Evolutionary conservation across 1,284 basidiomycete species (phyloP), one percentile per base, ranked within the genome.

Genomic region (Melampsora americana): DNA sequence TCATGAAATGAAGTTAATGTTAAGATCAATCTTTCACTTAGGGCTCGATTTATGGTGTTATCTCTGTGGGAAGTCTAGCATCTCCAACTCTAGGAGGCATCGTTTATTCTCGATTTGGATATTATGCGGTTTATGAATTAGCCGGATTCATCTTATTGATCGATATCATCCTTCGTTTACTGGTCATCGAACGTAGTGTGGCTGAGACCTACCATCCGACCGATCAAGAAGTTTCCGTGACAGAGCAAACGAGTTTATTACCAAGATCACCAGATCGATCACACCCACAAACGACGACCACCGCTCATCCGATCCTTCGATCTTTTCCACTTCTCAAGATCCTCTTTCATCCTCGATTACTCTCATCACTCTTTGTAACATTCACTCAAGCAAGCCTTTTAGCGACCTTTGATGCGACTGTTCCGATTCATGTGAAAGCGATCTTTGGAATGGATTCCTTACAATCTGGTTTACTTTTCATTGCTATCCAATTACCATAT

Each of bases 71-170:
- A 32, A 42, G 48, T 23, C 35, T 75, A 44, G 23, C 61, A 18
- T 60, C 73, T 23, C 73, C 73, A 7, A 68, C 73, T 39, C 44
- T 75, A n/a, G 73, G 73, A 20, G 73, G 73, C 28, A 26, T 75
- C 18, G 56, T 68, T 28, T 75, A 75, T 46, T 48, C 65, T 44
- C 32, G 48, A 42, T 67, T 48, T 39, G 73, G 73, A 28, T 75
- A 75, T 46, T 75, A 68, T 53, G 26, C 73, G 1, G 66, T 75
- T n/a, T 75, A 75, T 35, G 30, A 44, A 23, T n/a, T 75, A 20
- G 65, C 73, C 9, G 73, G 66, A 20, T 26, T 53, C 50, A 30
- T 75, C 5, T 30, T 75, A n/a, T 61, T 56, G 18, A 20, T 75
- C 11, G 73, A 75, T 32, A 75, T 75, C 61, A 16, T 75, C 7